phyloP scores from a whole-genome alignment of 1,139 yeast genomes.

The Citeromyces siamensis region DNA sequence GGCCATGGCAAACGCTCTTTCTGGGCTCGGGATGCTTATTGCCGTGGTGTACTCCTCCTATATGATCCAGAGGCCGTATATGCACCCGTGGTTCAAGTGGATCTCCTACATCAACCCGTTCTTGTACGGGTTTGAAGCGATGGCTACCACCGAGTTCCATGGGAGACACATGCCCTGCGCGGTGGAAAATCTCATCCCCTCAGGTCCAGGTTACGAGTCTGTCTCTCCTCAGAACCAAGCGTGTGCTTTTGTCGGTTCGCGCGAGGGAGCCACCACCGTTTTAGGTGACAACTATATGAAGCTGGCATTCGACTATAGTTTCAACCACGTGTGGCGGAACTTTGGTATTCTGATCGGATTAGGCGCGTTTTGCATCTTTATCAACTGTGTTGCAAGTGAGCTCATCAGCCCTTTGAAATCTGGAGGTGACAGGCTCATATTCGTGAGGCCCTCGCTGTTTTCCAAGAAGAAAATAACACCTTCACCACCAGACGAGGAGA shows the following conservation, averaged over 20 bases:
- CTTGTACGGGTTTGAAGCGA: slow-evolving; percentile 42
- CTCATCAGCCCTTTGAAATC: slow-evolving; percentile 23
- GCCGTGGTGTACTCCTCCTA: slow-evolving; percentile 40
- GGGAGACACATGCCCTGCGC: slow-evolving; percentile 41
- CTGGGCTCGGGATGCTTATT: slow-evolving; percentile 35
- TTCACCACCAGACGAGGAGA: background rate
- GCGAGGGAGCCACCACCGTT: slow-evolving; percentile 24
- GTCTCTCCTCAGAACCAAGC: slow-evolving; percentile 26
- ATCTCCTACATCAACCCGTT: slow-evolving; percentile 44
- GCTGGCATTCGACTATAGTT: slow-evolving; percentile 23
- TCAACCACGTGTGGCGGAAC: slow-evolving; percentile 36
- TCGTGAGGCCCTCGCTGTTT: slow-evolving; percentile 8
- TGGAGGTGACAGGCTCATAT: slow-evolving; percentile 17
- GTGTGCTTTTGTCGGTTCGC: slow-evolving; percentile 37
- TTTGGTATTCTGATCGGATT: slow-evolving; percentile 35
- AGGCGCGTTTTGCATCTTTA: slow-evolving; percentile 21
- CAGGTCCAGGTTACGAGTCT: slow-evolving; percentile 35
- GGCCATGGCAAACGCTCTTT: slow-evolving; percentile 38
- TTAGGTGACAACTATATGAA: slow-evolving; percentile 32
- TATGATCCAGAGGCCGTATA: slow-evolving; percentile 41
- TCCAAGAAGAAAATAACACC: slow-evolving; percentile 16
- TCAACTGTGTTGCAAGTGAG: slow-evolving; percentile 27
- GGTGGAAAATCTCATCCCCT: slow-evolving; percentile 28
- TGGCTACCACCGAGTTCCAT: slow-evolving; percentile 44
- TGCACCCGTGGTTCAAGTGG: slow-evolving; percentile 63